Percentiles rank a stretch among this genome's conserved stretches.
Conservation (phyloP, 2,329 filamentous ascomycete genomes). For the Aspergillus sp. region DNA sequence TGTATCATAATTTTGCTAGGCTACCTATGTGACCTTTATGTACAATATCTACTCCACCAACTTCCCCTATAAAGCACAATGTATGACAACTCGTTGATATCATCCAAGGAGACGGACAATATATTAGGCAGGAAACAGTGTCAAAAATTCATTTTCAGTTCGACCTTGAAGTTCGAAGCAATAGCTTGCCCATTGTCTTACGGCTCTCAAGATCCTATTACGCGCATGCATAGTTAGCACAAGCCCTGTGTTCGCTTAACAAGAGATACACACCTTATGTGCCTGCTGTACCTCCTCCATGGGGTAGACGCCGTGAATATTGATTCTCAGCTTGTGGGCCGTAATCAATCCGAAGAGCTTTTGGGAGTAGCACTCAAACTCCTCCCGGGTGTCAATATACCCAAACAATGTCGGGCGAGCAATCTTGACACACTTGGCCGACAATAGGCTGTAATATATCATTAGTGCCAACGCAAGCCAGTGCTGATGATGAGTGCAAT, state of each 20-base stretch:
- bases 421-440: constrained; percentile 74
- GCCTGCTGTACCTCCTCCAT: constrained; percentile 70
- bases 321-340: constrained; percentile 69
- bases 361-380: constrained; percentile 67
- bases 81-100: too few relatives aligned
- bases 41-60: too few relatives aligned
- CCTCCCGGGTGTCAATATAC: constrained; percentile 69
- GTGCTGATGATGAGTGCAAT: constrained; percentile 15
- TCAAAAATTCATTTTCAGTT: too few relatives aligned
- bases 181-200: constrained; percentile 79
- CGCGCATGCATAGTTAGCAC: too few relatives aligned
- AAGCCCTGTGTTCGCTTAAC: too few relatives aligned
- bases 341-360: constrained; percentile 73
- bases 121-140: too few relatives aligned
- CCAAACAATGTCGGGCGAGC: constrained; percentile 71
- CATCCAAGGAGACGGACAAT: too few relatives aligned
- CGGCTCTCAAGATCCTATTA: constrained; percentile 67
- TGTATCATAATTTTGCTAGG: too few relatives aligned
- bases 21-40: too few relatives aligned
- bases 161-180: constrained; percentile 48
- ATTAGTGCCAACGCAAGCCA: constrained; percentile 9
- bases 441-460: constrained; percentile 45
- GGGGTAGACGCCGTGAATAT: constrained; percentile 74
- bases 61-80: too few relatives aligned
- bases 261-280: constrained; percentile 52